phyloP scores from a whole-genome alignment of 768 basidiomycete species.

The Serendipita indica region DNA sequence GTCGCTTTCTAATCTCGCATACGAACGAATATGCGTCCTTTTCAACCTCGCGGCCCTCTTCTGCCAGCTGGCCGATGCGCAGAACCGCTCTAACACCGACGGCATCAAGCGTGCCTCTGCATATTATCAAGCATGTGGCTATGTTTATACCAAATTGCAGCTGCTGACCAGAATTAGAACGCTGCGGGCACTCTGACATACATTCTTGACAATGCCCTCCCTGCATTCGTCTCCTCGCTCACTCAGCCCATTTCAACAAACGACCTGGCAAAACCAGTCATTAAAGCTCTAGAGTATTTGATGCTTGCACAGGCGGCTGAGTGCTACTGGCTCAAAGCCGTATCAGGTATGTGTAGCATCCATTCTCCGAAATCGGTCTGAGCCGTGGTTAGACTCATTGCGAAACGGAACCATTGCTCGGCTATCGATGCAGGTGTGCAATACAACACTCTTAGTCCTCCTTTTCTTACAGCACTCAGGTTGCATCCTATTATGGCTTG shows the following conservation, averaged over 20 bases:
- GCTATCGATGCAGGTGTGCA: conserved; percentile 55
- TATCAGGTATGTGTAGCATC: conserved; percentile 39
- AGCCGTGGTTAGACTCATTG: conserved; percentile 34
- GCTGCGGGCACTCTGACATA: conserved; percentile 62
- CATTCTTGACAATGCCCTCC: conserved; percentile 38
- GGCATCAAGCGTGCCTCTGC: conserved; percentile 69
- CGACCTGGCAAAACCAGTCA: conserved; percentile 51
- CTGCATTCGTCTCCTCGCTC: conserved; percentile 33
- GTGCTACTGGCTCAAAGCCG: conserved; percentile 89
- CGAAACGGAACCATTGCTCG: conserved; percentile 77
- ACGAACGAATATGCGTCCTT: conserved; percentile 62
- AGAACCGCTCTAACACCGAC: conserved; percentile 56
- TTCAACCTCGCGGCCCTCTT: conserved; percentile 84
- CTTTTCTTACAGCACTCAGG: conserved; percentile 23
- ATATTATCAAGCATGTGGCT: conserved; percentile 45
- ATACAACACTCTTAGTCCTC: too few relatives aligned
- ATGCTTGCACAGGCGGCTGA: conserved; percentile 94
- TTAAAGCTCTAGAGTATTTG: conserved; percentile 51
- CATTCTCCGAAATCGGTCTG: not conserved
- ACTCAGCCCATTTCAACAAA: conserved; percentile 40
- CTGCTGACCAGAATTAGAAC: conserved; percentile 27
- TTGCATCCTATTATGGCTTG: conserved; percentile 48
- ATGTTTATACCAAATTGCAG: not conserved
- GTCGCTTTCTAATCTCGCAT: conserved; percentile 56
- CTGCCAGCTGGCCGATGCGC: conserved; percentile 57